Conservation (phyloP, 31 red algal genomes). For the Odonthalia washingtoniensis region DNA sequence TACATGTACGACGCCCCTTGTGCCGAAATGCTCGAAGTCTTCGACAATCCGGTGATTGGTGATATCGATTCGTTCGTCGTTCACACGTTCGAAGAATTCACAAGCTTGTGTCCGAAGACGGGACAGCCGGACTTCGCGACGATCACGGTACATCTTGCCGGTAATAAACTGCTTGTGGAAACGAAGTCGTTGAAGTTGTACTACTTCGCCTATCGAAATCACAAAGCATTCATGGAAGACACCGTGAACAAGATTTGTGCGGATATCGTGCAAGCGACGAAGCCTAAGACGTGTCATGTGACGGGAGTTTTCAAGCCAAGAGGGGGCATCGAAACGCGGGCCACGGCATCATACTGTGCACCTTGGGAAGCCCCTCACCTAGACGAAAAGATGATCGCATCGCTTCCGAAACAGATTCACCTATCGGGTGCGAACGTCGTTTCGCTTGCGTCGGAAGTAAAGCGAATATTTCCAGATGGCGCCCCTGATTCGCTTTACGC, state of each 20-base stretch:
- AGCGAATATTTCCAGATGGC: no score
- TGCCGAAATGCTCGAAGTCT: no score
- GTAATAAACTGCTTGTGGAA: constrained; percentile 82
- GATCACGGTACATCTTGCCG: constrained; percentile 90
- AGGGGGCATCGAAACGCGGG: not conserved
- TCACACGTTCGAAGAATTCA: constrained; percentile 74
- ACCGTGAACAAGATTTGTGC: not conserved
- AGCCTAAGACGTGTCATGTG: not conserved
- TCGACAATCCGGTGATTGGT: no score
- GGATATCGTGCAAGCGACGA: not conserved
- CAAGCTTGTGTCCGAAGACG: constrained; percentile 92
- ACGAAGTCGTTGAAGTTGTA: constrained; percentile 95
- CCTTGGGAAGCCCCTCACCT: constrained; percentile 13
- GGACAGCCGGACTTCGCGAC: constrained; percentile 93
- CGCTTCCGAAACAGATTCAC: no score
- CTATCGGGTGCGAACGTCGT: no score
- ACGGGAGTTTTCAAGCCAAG: not conserved
- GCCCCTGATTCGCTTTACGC: no score
- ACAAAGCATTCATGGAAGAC: constrained; percentile 93
- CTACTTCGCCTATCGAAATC: constrained; percentile 89
- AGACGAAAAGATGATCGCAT: not conserved
- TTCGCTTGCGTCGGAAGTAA: no score
- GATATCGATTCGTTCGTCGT: no score
- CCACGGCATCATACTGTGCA: no score
- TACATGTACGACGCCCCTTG: no score